Evolutionary conservation across 2,329 filamentous ascomycete species (phyloP).

Genomic region (Stachybotrys chlorohalonatus): DNA sequence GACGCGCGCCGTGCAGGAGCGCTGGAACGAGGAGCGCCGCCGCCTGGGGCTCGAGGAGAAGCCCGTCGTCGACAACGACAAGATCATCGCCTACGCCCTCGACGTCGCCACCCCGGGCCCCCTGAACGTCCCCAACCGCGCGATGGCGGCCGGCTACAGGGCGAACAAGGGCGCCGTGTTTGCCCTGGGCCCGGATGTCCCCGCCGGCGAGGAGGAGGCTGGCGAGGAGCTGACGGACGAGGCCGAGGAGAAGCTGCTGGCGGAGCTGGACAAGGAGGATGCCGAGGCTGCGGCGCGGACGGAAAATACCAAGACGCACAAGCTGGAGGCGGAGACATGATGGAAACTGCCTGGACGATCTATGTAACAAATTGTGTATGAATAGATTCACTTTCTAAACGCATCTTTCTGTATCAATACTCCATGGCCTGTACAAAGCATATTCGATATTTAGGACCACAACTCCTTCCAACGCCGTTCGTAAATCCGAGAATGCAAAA

Average conservation of each 20-base stretch:
- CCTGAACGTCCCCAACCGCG: conserved; percentile 23
- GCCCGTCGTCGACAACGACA: conserved; percentile 24
- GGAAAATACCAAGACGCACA: no score
- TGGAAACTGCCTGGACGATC: neutral
- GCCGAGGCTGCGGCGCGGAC: no score
- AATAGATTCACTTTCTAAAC: neutral
- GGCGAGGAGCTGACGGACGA: conserved; percentile 30
- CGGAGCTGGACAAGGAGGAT: conserved; percentile 20
- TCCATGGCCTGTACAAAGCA: conserved; percentile 1
- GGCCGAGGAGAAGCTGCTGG: conserved; percentile 21
- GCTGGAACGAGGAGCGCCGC: conserved; percentile 56
- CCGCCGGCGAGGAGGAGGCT: conserved; percentile 26
- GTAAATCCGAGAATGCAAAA: neutral
- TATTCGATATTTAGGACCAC: neutral
- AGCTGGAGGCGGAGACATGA: conserved; percentile 1
- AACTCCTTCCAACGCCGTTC: neutral
- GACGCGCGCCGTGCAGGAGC: conserved; percentile 53
- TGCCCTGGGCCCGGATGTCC: conserved; percentile 30
- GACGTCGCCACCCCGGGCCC: conserved; percentile 32
- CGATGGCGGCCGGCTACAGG: conserved; percentile 28
- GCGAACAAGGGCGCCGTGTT: conserved; percentile 28
- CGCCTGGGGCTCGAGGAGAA: conserved; percentile 49
- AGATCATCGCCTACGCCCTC: conserved; percentile 29
- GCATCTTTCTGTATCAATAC: neutral
- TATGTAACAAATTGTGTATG: neutral